These are phyloP conservation scores for Alternaria arbusti DNA, from an alignment of 2,329 filamentous ascomycete species.

Conservation along the genomic window DNA sequence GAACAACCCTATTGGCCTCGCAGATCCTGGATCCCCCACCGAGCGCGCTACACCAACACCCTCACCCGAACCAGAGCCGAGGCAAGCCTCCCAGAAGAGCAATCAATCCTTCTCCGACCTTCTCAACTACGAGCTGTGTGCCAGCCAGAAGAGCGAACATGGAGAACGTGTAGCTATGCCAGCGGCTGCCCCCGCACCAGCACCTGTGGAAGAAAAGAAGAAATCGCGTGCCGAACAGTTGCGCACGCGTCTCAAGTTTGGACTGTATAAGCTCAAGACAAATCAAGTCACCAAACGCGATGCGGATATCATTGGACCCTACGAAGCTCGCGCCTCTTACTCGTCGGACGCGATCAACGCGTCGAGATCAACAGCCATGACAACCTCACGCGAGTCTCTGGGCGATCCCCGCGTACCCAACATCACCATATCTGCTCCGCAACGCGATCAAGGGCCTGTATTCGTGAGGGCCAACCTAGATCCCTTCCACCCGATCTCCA, in stretches of 20 bases:
- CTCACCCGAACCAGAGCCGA: conserved; percentile 16
- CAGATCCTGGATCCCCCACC: conserved; percentile 41
- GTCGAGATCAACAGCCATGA: conserved; percentile 29
- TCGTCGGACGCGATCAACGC: conserved; percentile 23
- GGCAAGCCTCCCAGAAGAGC: conserved; percentile 40
- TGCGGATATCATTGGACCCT: conserved; percentile 61
- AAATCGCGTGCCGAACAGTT: conserved; percentile 69
- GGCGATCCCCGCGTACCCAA: conserved; percentile 27
- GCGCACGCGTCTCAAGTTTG: conserved; percentile 71
- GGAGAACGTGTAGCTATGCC: conserved; percentile 11
- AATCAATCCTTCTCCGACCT: conserved; percentile 55
- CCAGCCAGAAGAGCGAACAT: conserved; percentile 47
- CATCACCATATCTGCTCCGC: conserved; percentile 40
- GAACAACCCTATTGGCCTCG: conserved; percentile 34
- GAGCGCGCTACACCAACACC: conserved; percentile 43
- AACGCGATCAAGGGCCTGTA: conserved; percentile 26
- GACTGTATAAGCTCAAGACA: conserved; percentile 76
- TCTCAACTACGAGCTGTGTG: conserved; percentile 55
- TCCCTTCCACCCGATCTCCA: conserved; percentile 37
- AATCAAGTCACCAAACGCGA: conserved; percentile 70
- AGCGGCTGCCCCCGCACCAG: conserved; percentile 13
- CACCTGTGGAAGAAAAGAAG: conserved; percentile 17
- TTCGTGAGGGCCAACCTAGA: conserved; percentile 42
- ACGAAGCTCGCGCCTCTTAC: conserved; percentile 29
- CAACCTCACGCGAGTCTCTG: conserved; percentile 19